Evolutionary conservation across 2,329 filamentous ascomycete species (phyloP).

Genomic region (Lecanicillium sp.): DNA sequence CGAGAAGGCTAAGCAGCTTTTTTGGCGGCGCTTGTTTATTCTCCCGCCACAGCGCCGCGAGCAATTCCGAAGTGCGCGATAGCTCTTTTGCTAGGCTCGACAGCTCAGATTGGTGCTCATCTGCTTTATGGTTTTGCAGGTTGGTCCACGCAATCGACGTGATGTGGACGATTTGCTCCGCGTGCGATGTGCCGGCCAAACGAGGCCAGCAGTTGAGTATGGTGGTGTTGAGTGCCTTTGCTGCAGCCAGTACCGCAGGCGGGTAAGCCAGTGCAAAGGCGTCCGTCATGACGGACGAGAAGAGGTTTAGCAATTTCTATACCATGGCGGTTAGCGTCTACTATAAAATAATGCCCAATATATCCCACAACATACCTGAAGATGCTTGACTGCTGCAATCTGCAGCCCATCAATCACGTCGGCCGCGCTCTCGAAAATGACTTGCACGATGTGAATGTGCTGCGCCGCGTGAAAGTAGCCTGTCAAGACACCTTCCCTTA

Average conservation of each 20-base stretch:
- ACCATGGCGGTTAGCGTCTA: conserved; percentile 3
- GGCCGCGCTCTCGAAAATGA: conserved; percentile 45
- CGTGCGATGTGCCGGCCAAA: conserved; percentile 44
- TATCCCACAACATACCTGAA: conserved; percentile 42
- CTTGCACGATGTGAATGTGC: conserved; percentile 46
- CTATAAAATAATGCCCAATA: not conserved
- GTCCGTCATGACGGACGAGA: conserved; percentile 58
- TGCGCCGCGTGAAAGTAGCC: conserved; percentile 52
- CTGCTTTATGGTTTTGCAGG: conserved; percentile 27
- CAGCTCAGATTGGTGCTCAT: not conserved
- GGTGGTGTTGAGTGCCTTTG: conserved; percentile 46
- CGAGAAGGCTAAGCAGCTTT: conserved; percentile 2
- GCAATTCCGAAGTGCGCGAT: conserved; percentile 22
- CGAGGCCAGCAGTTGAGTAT: conserved; percentile 64
- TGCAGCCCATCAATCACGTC: conserved; percentile 48
- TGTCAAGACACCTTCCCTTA: conserved; percentile 48
- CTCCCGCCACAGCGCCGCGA: conserved; percentile 18
- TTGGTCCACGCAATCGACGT: conserved; percentile 57
- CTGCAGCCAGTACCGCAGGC: conserved; percentile 43
- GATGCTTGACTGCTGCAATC: conserved; percentile 57
- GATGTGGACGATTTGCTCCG: conserved; percentile 55
- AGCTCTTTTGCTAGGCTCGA: conserved; percentile 24
- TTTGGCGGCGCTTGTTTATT: conserved; percentile 5
- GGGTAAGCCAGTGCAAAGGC: conserved; percentile 55
- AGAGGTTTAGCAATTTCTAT: conserved; percentile 59